phyloP scores from a whole-genome alignment of 2,329 filamentous ascomycete genomes.

The Colletotrichum brevisporum region DNA sequence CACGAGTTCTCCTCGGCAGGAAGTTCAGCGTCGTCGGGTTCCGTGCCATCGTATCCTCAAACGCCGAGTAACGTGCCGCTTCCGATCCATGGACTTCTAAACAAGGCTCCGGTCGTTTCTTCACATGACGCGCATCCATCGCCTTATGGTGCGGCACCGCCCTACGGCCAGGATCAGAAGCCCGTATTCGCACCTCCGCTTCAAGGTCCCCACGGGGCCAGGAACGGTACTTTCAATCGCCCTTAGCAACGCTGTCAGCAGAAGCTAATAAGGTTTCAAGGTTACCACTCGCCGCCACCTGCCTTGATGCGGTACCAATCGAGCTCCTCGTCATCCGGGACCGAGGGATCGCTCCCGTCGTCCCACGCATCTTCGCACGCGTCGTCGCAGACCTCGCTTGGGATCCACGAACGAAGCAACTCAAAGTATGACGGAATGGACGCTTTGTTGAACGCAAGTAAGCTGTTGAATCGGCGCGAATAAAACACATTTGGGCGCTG shows the following conservation, averaged over 20 bases:
- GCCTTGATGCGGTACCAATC: slow-evolving; percentile 36
- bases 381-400: slow-evolving; percentile 31
- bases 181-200: slow-evolving; percentile 3
- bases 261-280: slow-evolving; percentile 38
- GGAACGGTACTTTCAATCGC: slow-evolving; percentile 29
- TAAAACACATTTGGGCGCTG: neutral
- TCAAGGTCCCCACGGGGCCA: slow-evolving; percentile 1
- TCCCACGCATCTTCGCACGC: slow-evolving; percentile 37
- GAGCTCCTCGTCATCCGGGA: slow-evolving; percentile 29
- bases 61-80: slow-evolving; percentile 65
- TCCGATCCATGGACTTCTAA: slow-evolving; percentile 67
- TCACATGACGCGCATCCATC: slow-evolving; percentile 40
- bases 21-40: slow-evolving; percentile 59
- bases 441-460: slow-evolving; percentile 70
- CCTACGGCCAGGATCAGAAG: slow-evolving; percentile 40
- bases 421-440: slow-evolving; percentile 68
- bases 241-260: slow-evolving; percentile 12
- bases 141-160: slow-evolving; percentile 29
- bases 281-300: slow-evolving; percentile 35
- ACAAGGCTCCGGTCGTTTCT: slow-evolving; percentile 49
- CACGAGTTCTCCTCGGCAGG: slow-evolving; percentile 62
- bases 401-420: slow-evolving; percentile 38
- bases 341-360: slow-evolving; percentile 33
- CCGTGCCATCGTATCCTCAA: slow-evolving; percentile 50
- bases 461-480: slow-evolving; percentile 66